Percentiles rank a stretch among this genome's conserved stretches.
These are phyloP conservation scores for Alternaria sp. DNA, from an alignment of 2,329 filamentous ascomycete species.

Conservation along the genomic window DNA sequence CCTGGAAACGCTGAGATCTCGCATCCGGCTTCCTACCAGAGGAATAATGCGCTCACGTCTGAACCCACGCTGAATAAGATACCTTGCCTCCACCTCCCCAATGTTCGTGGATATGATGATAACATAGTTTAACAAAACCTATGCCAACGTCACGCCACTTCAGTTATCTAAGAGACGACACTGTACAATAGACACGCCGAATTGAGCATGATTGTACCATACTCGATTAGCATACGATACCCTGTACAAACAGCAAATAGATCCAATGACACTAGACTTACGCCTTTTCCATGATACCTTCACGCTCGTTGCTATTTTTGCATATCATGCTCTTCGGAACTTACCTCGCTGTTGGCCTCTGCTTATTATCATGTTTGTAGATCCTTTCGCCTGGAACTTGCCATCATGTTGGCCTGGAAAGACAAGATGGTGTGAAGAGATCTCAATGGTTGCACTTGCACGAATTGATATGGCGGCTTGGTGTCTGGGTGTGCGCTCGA, in stretches of 20 bases:
- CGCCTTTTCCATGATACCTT: background rate
- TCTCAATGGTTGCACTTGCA: background rate
- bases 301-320: background rate
- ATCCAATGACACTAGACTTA: background rate
- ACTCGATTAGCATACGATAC: background rate
- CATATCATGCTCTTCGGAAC: background rate
- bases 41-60: constrained; percentile 2
- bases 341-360: background rate
- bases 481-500: background rate
- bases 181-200: background rate
- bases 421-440: background rate
- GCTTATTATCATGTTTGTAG: background rate
- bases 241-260: constrained; percentile 4
- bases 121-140: background rate
- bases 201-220: background rate
- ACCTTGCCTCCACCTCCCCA: background rate
- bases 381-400: background rate
- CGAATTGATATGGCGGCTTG: background rate
- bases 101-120: background rate
- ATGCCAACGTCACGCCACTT: background rate
- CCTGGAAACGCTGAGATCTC: constrained; percentile 12
- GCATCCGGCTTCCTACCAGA: constrained; percentile 15
- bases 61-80: background rate
- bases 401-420: background rate
- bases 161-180: background rate